These are phyloP conservation scores for Populus euphratica DNA, from an alignment of 345 rosid genomes.

Conservation along the genomic window DNA sequence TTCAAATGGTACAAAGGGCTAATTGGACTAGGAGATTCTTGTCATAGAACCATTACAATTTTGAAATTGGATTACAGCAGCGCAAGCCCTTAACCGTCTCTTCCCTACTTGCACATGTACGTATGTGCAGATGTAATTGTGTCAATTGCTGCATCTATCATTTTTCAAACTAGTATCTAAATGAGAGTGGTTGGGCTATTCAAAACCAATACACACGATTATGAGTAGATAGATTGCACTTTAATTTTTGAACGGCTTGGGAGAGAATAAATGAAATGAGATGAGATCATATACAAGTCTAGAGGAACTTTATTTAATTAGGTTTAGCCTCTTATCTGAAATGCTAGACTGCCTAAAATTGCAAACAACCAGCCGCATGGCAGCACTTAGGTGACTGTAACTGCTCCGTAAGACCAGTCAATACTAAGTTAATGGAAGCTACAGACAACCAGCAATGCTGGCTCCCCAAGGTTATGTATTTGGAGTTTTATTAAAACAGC, in stretches of 20 bases:
- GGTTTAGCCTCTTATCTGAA: background rate
- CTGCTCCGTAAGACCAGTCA: conserved; percentile 8
- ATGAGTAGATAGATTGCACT: too few relatives aligned
- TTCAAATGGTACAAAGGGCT: background rate
- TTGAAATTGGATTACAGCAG: background rate
- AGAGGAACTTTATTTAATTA: too few relatives aligned
- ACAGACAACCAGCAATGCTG: conserved; percentile 9
- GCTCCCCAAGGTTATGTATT: conserved; percentile 8
- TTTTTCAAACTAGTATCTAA: background rate
- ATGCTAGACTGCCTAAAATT: background rate
- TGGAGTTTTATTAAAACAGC: conserved; percentile 29
- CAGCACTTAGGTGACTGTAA: background rate
- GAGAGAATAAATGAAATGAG: background rate
- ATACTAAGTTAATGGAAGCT: background rate
- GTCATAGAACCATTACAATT: too few relatives aligned
- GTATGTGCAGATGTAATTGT: too few relatives aligned
- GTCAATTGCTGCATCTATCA: too few relatives aligned
- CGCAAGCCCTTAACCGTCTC: too few relatives aligned
- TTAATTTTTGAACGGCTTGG: background rate
- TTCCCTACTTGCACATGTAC: too few relatives aligned
- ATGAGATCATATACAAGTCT: background rate
- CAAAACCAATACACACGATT: background rate
- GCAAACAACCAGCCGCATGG: background rate
- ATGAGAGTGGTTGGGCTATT: background rate
- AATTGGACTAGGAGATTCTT: background rate